Conservation (phyloP, 164 flowering plant species). For the Pachysandra terminalis region DNA sequence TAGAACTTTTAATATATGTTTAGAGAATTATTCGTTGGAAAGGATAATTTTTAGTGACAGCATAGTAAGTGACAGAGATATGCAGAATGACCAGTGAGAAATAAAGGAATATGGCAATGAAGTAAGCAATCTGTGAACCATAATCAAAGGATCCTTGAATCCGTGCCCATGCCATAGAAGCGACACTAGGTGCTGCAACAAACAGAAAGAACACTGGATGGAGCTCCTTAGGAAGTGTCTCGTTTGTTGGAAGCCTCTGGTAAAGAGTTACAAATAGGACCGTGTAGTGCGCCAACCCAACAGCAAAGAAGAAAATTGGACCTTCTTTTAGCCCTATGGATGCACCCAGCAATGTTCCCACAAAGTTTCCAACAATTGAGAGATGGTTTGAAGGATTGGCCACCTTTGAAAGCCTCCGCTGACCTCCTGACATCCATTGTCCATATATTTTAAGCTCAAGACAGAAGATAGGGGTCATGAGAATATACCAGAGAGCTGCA, state of each 20-base stretch:
- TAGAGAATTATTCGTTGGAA: neutral
- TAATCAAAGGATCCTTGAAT: constrained; percentile 55
- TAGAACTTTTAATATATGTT: neutral
- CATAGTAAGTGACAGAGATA: neutral
- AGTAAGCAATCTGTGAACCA: constrained; percentile 61
- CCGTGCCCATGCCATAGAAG: constrained; percentile 76
- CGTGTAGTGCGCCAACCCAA: constrained; percentile 82
- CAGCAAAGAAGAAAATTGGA: constrained; percentile 76
- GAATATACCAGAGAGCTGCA: constrained; percentile 60
- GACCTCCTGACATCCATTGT: constrained; percentile 96
- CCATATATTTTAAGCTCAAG: constrained; percentile 90
- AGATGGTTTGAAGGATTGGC: constrained; percentile 89
- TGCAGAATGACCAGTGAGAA: constrained; percentile 55
- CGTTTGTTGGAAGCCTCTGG: constrained; percentile 77
- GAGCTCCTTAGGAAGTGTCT: constrained; percentile 69
- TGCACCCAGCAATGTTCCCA: constrained; percentile 76
- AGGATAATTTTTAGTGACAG: too few species aligned
- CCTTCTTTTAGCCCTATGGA: constrained; percentile 88
- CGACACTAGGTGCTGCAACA: constrained; percentile 81
- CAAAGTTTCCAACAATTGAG: constrained; percentile 86
- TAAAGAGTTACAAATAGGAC: constrained; percentile 91
- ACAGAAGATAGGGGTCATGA: constrained; percentile 67
- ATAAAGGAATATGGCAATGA: constrained; percentile 76
- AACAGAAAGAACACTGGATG: constrained; percentile 86
- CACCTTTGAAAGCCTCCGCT: constrained; percentile 73